Evolutionary conservation across 2,329 filamentous ascomycete species (phyloP), one percentile per base, ranked within the genome.

Genomic region (Nemania sp.): DNA sequence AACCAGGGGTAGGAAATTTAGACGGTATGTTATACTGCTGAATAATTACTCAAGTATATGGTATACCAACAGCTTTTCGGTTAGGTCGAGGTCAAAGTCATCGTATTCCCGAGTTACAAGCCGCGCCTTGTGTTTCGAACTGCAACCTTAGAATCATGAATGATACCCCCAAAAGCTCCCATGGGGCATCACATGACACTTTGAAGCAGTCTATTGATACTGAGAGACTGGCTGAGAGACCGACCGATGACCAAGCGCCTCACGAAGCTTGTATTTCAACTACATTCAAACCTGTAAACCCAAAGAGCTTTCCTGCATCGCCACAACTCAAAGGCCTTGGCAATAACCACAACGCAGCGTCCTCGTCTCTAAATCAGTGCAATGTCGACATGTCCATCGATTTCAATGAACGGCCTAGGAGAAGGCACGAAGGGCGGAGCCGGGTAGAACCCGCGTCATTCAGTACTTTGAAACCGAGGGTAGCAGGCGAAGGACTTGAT

Each of bases 381-480:
- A 53, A 52, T 12, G 53, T 56, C 50, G 57, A 66, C 23, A 63
- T 65, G 59, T 62, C 64, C 8, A 52, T 37, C 44, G 61, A 65
- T 55, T 46, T 61, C 17, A 62, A 57, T 24, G 57, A 58, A 44
- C 45, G 17, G 5, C 20, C 26, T 6, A 20, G 51, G 22, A 22
- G 19, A 40, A 48, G 15, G 23, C 24, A 30, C 4, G 31, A 45
- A 22, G 28, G 34, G 6, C 54, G 47, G 11, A 56, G 64, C 17
- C 36, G 37, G 15, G 33, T 4, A 14, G 14, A 15, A 11, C 34
- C 9, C 26, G 8, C 23, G 5, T 3, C 43, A 23, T 15, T 4
- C 3, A 15, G 17, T 28, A 22, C 51, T 15, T 26, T 26, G 15
- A 26, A 33, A 19, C 26, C 22, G 15, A 31, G 7, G 15, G 41